These are phyloP conservation scores for Linaria vulgaris DNA, from an alignment of 257 asterid genomes.

Conservation along the genomic window DNA sequence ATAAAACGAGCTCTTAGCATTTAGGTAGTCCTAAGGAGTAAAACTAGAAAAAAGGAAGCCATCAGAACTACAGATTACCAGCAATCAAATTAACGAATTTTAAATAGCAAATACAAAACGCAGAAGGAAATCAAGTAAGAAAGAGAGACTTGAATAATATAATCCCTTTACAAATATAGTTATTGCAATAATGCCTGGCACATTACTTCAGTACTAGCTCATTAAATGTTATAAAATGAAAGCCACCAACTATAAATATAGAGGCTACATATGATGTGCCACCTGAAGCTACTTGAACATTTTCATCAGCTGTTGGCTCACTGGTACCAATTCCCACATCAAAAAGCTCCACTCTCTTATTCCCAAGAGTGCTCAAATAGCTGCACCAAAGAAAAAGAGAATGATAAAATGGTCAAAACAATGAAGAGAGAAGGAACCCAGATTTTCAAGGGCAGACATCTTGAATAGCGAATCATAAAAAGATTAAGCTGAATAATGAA, in stretches of 20 bases:
- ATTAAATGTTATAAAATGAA: conserved; percentile 19
- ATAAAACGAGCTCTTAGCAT: background rate
- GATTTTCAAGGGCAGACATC: conserved; percentile 15
- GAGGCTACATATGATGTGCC: conserved; percentile 12
- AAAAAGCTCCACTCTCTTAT: conserved; percentile 93
- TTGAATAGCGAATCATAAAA: conserved; percentile 14
- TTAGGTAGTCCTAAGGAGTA: background rate
- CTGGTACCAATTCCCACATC: conserved; percentile 82
- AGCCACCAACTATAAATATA: conserved; percentile 7
- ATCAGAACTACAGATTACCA: background rate
- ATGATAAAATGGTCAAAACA: background rate
- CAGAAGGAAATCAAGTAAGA: background rate
- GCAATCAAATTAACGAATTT: background rate
- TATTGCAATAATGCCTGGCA: background rate
- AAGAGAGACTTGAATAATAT: background rate
- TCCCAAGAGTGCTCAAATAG: conserved; percentile 89
- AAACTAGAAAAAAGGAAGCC: background rate
- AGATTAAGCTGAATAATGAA: conserved; percentile 29
- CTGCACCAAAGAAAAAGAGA: conserved; percentile 40
- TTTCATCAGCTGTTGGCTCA: conserved; percentile 87
- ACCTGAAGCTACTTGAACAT: conserved; percentile 94
- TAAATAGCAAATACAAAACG: background rate
- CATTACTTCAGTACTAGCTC: conserved; percentile 14
- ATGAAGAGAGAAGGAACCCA: conserved; percentile 4
- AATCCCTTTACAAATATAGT: conserved; percentile 11